These are phyloP conservation scores for Antarctomyces pellizariae DNA, from an alignment of 495 filamentous ascomycete species.

Conservation along the genomic window DNA sequence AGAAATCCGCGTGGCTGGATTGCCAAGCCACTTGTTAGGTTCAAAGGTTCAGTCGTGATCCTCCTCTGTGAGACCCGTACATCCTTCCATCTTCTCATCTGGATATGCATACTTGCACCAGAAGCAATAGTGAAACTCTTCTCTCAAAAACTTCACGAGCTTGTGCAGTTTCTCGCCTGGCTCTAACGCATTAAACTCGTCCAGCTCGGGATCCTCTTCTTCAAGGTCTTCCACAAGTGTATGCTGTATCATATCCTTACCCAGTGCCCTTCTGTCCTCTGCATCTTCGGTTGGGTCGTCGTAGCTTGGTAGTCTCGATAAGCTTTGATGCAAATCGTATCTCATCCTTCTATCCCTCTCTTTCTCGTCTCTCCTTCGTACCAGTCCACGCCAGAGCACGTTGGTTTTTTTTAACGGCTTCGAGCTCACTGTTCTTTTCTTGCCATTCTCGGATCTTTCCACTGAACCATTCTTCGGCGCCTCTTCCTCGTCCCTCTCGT, in stretches of 20 bases:
- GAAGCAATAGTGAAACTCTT: slow-evolving; percentile 66
- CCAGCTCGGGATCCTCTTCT: slow-evolving; percentile 64
- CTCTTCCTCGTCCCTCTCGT: slow-evolving; percentile 9
- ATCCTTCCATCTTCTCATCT: slow-evolving; percentile 55
- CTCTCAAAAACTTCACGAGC: slow-evolving; percentile 43
- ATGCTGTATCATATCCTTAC: slow-evolving; percentile 17
- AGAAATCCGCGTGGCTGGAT: too few relatives aligned
- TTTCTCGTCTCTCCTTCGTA: slow-evolving; percentile 39
- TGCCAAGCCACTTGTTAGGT: too few relatives aligned
- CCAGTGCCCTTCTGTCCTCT: slow-evolving; percentile 24
- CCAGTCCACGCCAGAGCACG: slow-evolving; percentile 55
- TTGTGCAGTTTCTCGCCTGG: slow-evolving; percentile 35
- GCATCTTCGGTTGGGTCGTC: slow-evolving; percentile 28
- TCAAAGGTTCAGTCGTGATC: slow-evolving; percentile 45
- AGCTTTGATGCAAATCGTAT: slow-evolving; percentile 43
- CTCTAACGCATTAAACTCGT: slow-evolving; percentile 54
- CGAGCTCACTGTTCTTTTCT: slow-evolving; percentile 22
- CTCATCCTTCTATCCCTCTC: slow-evolving; percentile 46
- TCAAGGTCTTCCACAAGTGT: slow-evolving; percentile 45
- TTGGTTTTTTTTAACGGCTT: slow-evolving; percentile 36
- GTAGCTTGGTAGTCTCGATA: slow-evolving; percentile 23
- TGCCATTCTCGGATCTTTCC: slow-evolving; percentile 6
- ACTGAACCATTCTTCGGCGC: slow-evolving; percentile 8
- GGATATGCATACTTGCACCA: slow-evolving; percentile 81
- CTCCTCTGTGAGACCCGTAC: slow-evolving; percentile 76